Evolutionary conservation across 495 filamentous ascomycete species (phyloP).

Genomic region (Xylaria telfairii): DNA sequence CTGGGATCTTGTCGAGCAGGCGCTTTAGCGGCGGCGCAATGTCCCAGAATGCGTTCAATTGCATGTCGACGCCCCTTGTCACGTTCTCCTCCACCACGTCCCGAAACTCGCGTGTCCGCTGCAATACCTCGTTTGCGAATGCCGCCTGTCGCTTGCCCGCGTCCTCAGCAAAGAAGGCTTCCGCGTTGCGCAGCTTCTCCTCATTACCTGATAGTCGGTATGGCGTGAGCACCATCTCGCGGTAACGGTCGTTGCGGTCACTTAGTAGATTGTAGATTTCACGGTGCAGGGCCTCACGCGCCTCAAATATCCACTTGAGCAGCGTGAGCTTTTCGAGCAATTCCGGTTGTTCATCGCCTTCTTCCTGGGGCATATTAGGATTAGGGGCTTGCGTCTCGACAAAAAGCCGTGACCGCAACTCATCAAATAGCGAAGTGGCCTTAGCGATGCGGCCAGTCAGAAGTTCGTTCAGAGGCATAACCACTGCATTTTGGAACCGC

Average conservation of each 20-base stretch:
- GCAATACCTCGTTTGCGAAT: slow-evolving; percentile 68
- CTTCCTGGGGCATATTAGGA: slow-evolving; percentile 86
- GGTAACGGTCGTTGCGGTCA: slow-evolving; percentile 85
- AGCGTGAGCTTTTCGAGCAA: slow-evolving; percentile 91
- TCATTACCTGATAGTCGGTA: slow-evolving; percentile 73
- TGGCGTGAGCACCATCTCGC: slow-evolving; percentile 77
- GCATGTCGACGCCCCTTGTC: slow-evolving; percentile 84
- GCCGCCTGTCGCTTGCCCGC: slow-evolving; percentile 67
- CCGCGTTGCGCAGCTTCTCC: slow-evolving; percentile 76
- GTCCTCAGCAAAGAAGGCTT: slow-evolving; percentile 82
- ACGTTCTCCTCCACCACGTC: slow-evolving; percentile 85
- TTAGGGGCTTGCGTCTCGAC: slow-evolving; percentile 72
- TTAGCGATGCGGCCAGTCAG: slow-evolving; percentile 67
- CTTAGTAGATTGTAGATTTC: slow-evolving; percentile 83
- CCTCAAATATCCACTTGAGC: slow-evolving; percentile 97
- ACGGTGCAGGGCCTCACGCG: slow-evolving; percentile 82
- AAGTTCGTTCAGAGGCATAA: slow-evolving; percentile 77
- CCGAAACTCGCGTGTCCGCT: slow-evolving; percentile 78
- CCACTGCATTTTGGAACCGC: slow-evolving; percentile 72
- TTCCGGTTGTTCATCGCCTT: slow-evolving; percentile 94
- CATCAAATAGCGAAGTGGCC: slow-evolving; percentile 70
- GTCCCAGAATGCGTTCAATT: slow-evolving; percentile 95
- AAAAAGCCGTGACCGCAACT: slow-evolving; percentile 72
- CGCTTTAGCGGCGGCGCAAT: slow-evolving; percentile 83
- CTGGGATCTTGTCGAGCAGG: slow-evolving; percentile 78